Percentiles rank a stretch among this genome's conserved stretches.
These are phyloP conservation scores for Clitopilus hobsonii DNA, from an alignment of 768 basidiomycete genomes.

Conservation along the genomic window DNA sequence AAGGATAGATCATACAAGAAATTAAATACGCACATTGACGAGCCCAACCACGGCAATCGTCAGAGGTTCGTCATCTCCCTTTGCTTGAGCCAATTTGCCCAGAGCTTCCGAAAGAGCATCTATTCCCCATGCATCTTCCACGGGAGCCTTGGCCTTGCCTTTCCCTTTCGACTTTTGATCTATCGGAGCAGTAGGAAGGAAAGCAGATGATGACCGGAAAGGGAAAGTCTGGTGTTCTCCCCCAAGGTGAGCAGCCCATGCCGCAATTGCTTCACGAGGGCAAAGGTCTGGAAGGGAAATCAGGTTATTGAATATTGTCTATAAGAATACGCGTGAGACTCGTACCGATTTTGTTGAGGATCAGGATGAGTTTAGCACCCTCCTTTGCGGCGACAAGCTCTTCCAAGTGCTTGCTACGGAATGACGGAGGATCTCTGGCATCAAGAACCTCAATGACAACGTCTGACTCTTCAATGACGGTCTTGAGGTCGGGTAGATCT, in stretches of 20 bases:
- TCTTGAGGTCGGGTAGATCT: slow-evolving; percentile 53
- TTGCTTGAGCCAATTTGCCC: slow-evolving; percentile 39
- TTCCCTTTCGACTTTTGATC: slow-evolving; percentile 34
- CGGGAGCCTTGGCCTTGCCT: slow-evolving; percentile 33
- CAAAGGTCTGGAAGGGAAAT: slow-evolving; percentile 53
- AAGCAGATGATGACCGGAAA: slow-evolving; percentile 71
- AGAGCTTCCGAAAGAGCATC: slow-evolving; percentile 49
- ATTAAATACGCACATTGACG: slow-evolving; percentile 57
- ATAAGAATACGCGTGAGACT: slow-evolving; percentile 11
- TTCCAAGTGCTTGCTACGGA: slow-evolving; percentile 63
- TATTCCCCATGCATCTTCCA: slow-evolving; percentile 59
- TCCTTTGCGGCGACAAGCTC: slow-evolving; percentile 34
- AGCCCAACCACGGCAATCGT: slow-evolving; percentile 80
- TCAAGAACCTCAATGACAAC: slow-evolving; percentile 80
- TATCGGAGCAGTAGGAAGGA: slow-evolving; percentile 41
- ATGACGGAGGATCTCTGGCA: slow-evolving; percentile 74
- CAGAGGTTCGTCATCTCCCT: slow-evolving; percentile 45
- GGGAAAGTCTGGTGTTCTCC: slow-evolving; percentile 56
- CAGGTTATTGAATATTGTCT: neutral
- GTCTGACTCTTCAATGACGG: slow-evolving; percentile 74
- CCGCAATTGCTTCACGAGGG: slow-evolving; percentile 67
- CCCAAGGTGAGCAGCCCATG: slow-evolving; percentile 67
- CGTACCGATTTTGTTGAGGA: slow-evolving; percentile 87
- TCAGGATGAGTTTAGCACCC: slow-evolving; percentile 51
- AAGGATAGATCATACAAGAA: slow-evolving; percentile 1